A percentile compares a stretch with the other conserved stretches of the same genome.
Conservation (phyloP, 2,329 filamentous ascomycete genomes). For the Alternaria ventricosa region DNA sequence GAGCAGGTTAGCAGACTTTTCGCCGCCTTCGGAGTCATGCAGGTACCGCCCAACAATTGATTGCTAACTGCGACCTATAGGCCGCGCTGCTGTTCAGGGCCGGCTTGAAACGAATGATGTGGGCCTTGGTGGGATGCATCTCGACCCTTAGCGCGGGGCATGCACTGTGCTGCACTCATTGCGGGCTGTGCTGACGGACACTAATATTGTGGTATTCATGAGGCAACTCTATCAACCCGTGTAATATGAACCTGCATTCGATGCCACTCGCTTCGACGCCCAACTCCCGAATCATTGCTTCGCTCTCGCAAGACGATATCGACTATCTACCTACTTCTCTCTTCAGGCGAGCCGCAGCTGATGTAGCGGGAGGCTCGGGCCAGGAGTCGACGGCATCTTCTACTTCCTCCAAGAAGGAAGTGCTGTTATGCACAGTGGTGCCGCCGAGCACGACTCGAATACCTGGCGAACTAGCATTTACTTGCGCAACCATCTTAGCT, state of each 20-base stretch:
- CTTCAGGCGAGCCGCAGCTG: constrained; percentile 67
- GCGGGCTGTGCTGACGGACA: not conserved
- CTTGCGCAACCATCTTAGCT: constrained; percentile 91
- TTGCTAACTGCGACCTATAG: constrained; percentile 2
- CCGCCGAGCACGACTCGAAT: constrained; percentile 88
- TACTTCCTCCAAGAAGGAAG: constrained; percentile 87
- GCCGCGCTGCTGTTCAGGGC: not conserved
- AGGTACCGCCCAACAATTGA: constrained; percentile 25
- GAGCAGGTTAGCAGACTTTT: constrained; percentile 17
- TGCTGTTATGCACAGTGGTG: constrained; percentile 86
- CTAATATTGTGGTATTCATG: not conserved
- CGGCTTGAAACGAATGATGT: constrained; percentile 9
- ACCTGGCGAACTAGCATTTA: constrained; percentile 90
- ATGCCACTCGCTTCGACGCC: constrained; percentile 1
- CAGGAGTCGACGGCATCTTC: constrained; percentile 86
- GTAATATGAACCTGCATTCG: not conserved
- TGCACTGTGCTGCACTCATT: not conserved
- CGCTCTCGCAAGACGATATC: not conserved
- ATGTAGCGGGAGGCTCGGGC: constrained; percentile 67
- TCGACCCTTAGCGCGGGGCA: constrained; percentile 2
- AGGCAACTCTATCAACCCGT: not conserved
- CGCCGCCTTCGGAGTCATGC: constrained; percentile 29
- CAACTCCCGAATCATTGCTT: not conserved
- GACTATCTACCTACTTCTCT: constrained; percentile 63
- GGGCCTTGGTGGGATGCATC: constrained; percentile 3